Conservation (phyloP, 1,284 basidiomycete genomes). For the Entoloma clypeatum region DNA sequence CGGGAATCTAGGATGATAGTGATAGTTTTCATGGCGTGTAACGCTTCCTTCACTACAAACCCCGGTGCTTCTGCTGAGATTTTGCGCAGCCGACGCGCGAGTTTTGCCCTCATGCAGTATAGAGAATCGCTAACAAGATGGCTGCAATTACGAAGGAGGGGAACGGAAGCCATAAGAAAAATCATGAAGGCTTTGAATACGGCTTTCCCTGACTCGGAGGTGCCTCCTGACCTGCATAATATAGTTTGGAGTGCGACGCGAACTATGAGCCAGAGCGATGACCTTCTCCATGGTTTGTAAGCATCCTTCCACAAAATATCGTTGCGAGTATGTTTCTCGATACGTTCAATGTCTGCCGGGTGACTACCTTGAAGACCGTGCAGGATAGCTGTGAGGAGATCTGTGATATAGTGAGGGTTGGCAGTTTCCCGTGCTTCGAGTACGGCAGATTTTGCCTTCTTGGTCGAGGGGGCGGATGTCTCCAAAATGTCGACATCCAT, state of each 20-base stretch:
- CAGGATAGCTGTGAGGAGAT: slow-evolving; percentile 39
- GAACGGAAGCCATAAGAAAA: slow-evolving; percentile 34
- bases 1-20: slow-evolving; percentile 23
- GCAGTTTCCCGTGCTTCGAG: slow-evolving; percentile 30
- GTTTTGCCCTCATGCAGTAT: slow-evolving; percentile 27
- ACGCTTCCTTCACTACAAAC: slow-evolving; percentile 19
- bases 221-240: slow-evolving; percentile 19
- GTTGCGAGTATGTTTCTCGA: slow-evolving; percentile 41
- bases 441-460: slow-evolving; percentile 27
- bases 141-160: slow-evolving; percentile 18
- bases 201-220: slow-evolving; percentile 7
- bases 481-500: slow-evolving; percentile 28
- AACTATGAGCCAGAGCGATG: slow-evolving; percentile 43
- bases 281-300: slow-evolving; percentile 42
- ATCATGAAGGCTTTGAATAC: slow-evolving; percentile 47
- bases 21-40: slow-evolving; percentile 11
- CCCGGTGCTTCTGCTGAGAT: slow-evolving; percentile 23
- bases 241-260: slow-evolving; percentile 44
- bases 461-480: slow-evolving; percentile 19
- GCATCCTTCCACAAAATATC: slow-evolving; percentile 41
- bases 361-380: slow-evolving; percentile 24
- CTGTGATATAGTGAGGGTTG: slow-evolving; percentile 40
- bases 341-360: slow-evolving; percentile 25
- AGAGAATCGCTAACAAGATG: slow-evolving; percentile 32
- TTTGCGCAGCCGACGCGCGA: slow-evolving; percentile 29